A percentile compares a stretch with the other conserved stretches of the same genome.
These are phyloP conservation scores for Colletotrichum sp. DNA, from an alignment of 2,329 filamentous ascomycete genomes.

Conservation along the genomic window DNA sequence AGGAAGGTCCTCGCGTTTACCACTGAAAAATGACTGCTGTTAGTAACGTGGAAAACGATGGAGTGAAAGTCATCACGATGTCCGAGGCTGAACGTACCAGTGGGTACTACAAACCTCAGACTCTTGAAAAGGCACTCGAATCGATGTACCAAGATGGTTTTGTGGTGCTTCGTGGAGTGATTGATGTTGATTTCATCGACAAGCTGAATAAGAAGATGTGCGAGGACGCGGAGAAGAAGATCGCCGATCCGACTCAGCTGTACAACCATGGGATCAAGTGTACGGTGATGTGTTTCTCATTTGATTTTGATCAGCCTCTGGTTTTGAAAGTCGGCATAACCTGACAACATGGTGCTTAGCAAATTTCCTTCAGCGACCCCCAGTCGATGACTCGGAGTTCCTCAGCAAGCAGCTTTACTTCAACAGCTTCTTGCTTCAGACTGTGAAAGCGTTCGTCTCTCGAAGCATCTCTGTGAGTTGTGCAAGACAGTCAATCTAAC, in stretches of 20 bases:
- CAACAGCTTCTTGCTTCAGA: not conserved
- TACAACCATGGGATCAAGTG: slow-evolving; percentile 67
- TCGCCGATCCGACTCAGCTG: slow-evolving; percentile 58
- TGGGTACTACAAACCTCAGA: slow-evolving; percentile 27
- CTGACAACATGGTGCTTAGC: not conserved
- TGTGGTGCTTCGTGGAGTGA: slow-evolving; percentile 58
- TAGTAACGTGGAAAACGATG: not conserved
- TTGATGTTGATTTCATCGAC: slow-evolving; percentile 57
- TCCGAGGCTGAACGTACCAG: not conserved
- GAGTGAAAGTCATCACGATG: not conserved
- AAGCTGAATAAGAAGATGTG: slow-evolving; percentile 63
- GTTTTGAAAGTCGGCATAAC: not conserved
- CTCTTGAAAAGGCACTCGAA: slow-evolving; percentile 59
- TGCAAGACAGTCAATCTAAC: too few species aligned
- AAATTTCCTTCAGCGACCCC: not conserved
- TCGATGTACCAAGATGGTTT: slow-evolving; percentile 58
- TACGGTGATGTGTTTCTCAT: slow-evolving; percentile 26
- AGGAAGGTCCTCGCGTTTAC: not conserved
- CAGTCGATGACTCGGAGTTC: not conserved
- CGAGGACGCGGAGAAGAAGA: slow-evolving; percentile 54
- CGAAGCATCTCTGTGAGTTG: not conserved
- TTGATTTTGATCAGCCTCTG: not conserved
- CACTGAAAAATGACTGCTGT: not conserved
- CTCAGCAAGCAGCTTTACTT: not conserved
- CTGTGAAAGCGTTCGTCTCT: not conserved